Evolutionary conservation across 257 asterid genomes (phyloP).

Genomic region (Striga asiatica): DNA sequence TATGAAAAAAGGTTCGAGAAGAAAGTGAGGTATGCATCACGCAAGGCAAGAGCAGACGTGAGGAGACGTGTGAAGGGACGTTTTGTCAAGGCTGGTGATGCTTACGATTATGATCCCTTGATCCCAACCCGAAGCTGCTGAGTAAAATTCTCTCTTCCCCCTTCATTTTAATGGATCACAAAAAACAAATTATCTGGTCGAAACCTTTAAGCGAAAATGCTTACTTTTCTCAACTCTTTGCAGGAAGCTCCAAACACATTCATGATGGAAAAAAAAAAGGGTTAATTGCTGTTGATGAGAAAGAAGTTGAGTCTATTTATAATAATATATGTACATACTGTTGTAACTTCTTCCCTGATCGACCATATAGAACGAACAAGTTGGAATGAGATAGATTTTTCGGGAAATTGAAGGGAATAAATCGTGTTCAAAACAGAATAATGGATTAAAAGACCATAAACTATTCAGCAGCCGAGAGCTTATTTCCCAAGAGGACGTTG

Average conservation of each 20-base stretch:
- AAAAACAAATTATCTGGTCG: neutral
- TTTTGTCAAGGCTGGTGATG: constrained; percentile 89
- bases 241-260: neutral
- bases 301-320: too few species aligned
- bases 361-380: neutral
- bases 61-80: constrained; percentile 95
- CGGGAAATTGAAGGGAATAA: neutral
- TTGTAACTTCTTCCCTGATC: neutral
- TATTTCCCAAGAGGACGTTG: neutral
- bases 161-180: neutral
- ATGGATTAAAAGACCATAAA: constrained; percentile 4
- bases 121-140: constrained; percentile 62
- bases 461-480: neutral
- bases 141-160: constrained; percentile 17
- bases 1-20: constrained; percentile 71
- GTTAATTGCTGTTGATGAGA: too few species aligned
- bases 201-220: too few species aligned
- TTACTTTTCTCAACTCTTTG: constrained; percentile 10
- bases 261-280: constrained; percentile 5
- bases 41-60: constrained; percentile 95
- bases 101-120: constrained; percentile 81
- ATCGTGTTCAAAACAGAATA: too few species aligned
- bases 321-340: too few species aligned
- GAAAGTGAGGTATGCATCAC: constrained; percentile 85
- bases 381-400: neutral